Evolutionary conservation across 208 protist genomes (phyloP).

Genomic region (Wallacemonas rigidus): DNA sequence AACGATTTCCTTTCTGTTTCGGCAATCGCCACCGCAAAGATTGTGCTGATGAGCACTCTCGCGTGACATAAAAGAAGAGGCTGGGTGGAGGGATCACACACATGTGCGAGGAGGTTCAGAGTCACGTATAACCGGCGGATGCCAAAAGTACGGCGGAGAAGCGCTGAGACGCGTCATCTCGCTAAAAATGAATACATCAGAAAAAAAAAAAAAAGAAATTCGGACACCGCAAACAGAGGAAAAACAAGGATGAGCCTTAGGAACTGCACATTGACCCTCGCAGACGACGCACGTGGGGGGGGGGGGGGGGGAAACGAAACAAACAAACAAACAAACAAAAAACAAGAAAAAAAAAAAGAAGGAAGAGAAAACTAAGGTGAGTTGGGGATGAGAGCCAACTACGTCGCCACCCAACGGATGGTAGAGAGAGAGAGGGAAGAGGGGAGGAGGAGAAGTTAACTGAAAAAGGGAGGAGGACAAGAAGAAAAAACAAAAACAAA

Average conservation of each 20-base stretch:
- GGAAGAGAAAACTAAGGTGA: constrained; percentile 8
- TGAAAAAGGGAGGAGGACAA: constrained; percentile 1
- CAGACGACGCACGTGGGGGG: not conserved
- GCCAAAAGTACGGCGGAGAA: too few relatives aligned
- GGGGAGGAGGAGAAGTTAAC: not conserved
- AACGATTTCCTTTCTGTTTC: too few relatives aligned
- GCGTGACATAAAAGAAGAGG: too few relatives aligned
- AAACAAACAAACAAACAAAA: not conserved
- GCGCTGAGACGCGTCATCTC: too few relatives aligned
- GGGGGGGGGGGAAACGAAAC: not conserved
- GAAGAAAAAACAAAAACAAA: constrained; percentile 1
- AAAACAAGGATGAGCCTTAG: not conserved
- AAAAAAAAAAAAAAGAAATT: not conserved
- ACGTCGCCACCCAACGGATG: not conserved
- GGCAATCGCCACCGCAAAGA: too few relatives aligned
- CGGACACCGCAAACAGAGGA: not conserved
- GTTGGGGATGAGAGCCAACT: not conserved
- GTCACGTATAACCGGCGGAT: too few relatives aligned
- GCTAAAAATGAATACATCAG: not conserved
- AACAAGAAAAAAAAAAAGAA: constrained; percentile 10
- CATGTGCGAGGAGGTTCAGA: too few relatives aligned
- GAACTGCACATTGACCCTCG: not conserved
- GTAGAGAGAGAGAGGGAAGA: not conserved
- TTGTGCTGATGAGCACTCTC: too few relatives aligned
- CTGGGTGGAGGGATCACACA: too few relatives aligned